phyloP scores from a whole-genome alignment of 768 basidiomycete species.

The Termitomyces sp. region DNA sequence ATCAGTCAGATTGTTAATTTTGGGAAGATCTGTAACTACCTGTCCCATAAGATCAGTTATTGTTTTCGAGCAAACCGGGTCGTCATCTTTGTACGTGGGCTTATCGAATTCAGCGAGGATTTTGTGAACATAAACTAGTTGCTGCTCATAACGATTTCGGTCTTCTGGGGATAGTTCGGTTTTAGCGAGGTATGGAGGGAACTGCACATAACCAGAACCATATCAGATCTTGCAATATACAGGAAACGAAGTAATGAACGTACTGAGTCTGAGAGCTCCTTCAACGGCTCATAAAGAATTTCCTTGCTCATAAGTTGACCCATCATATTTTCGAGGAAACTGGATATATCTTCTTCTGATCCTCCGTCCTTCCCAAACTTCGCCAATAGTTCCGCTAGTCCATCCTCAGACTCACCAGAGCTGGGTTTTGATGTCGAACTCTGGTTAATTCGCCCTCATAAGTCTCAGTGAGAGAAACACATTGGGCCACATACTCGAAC shows the following conservation, averaged over 20 bases:
- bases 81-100: constrained; percentile 52
- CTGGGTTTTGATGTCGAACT: constrained; percentile 12
- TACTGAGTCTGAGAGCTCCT: constrained; percentile 73
- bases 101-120: constrained; percentile 68
- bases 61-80: constrained; percentile 39
- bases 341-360: constrained; percentile 54
- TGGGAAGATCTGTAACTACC: background rate
- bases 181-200: constrained; percentile 70
- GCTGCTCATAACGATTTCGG: constrained; percentile 58
- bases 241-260: constrained; percentile 11
- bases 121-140: constrained; percentile 50
- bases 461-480: background rate
- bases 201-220: constrained; percentile 37
- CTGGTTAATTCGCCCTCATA: background rate
- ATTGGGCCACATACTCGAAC: constrained; percentile 36
- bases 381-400: constrained; percentile 52
- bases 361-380: constrained; percentile 32
- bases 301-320: constrained; percentile 77
- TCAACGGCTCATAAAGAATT: constrained; percentile 81
- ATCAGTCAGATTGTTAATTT: background rate
- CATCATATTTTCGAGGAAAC: constrained; percentile 80
- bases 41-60: constrained; percentile 74
- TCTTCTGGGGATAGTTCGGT: constrained; percentile 55
- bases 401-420: constrained; percentile 25
- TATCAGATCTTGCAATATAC: background rate